phyloP scores from a whole-genome alignment of 768 basidiomycete species.

The Chalciporus pseudorubinellus region DNA sequence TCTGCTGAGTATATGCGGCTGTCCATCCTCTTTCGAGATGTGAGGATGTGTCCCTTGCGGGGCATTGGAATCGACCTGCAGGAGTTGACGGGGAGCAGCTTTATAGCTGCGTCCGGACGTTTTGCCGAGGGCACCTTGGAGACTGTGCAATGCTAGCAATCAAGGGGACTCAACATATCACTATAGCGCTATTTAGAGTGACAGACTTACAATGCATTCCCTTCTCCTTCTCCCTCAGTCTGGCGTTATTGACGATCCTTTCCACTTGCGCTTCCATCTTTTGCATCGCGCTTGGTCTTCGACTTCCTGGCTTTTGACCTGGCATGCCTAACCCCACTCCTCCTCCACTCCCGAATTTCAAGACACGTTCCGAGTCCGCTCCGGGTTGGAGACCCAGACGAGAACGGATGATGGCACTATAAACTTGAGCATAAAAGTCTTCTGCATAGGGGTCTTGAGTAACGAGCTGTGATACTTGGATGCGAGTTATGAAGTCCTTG shows the following conservation, averaged over 20 bases:
- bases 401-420: slow-evolving; percentile 79
- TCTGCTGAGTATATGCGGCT: slow-evolving; percentile 18
- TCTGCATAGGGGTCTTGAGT: slow-evolving; percentile 97
- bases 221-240: slow-evolving; percentile 83
- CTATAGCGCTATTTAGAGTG: neutral
- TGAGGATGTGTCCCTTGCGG: slow-evolving; percentile 43
- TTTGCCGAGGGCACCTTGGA: slow-evolving; percentile 92
- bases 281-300: slow-evolving; percentile 85
- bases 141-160: slow-evolving; percentile 59
- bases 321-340: slow-evolving; percentile 68
- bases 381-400: slow-evolving; percentile 65
- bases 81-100: slow-evolving; percentile 92
- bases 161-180: slow-evolving; percentile 3
- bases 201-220: slow-evolving; percentile 52
- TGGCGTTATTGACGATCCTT: slow-evolving; percentile 89
- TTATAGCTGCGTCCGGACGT: slow-evolving; percentile 93
- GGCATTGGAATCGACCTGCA: slow-evolving; percentile 74
- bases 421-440: slow-evolving; percentile 98
- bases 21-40: slow-evolving; percentile 53
- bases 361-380: slow-evolving; percentile 66
- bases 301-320: slow-evolving; percentile 51
- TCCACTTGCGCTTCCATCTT: slow-evolving; percentile 95
- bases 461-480: slow-evolving; percentile 97
- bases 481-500: slow-evolving; percentile 99
- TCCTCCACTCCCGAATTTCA: slow-evolving; percentile 86